These are phyloP conservation scores for Suillus subalutaceus DNA, from an alignment of 768 basidiomycete genomes.

Conservation along the genomic window DNA sequence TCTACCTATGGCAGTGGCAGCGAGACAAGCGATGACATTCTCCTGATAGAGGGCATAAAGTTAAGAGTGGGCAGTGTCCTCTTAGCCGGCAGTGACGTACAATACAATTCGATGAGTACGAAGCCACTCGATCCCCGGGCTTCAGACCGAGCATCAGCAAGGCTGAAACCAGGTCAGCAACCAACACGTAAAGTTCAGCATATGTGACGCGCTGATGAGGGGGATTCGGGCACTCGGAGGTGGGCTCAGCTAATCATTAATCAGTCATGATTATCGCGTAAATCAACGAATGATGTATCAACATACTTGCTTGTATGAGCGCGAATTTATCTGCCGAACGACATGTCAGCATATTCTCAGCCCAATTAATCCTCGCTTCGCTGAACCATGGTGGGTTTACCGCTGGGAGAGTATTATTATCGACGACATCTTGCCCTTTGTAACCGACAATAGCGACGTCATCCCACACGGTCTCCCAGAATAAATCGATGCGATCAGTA, in stretches of 20 bases:
- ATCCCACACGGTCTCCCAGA: conserved; percentile 82
- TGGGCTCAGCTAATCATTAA: conserved; percentile 66
- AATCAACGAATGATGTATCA: conserved; percentile 20
- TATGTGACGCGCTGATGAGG: conserved; percentile 53
- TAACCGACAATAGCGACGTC: conserved; percentile 59
- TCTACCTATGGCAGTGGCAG: conserved; percentile 62
- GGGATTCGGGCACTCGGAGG: conserved; percentile 47
- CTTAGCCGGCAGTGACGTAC: conserved; percentile 44
- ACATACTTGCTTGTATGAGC: conserved; percentile 71
- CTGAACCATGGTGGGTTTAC: conserved; percentile 74
- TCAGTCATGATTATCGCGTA: not conserved
- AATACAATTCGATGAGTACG: conserved; percentile 80
- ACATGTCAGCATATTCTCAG: conserved; percentile 75
- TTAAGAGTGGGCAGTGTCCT: conserved; percentile 15
- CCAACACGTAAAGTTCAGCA: conserved; percentile 56
- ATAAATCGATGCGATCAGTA: conserved; percentile 54
- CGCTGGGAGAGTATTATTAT: conserved; percentile 52
- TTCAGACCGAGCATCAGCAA: conserved; percentile 53
- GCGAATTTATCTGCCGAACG: conserved; percentile 62
- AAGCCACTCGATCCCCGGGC: conserved; percentile 73
- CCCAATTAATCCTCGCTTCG: conserved; percentile 72
- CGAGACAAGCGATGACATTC: conserved; percentile 68
- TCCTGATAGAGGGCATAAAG: conserved; percentile 45
- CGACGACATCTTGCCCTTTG: conserved; percentile 64
- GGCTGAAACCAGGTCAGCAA: conserved; percentile 60